phyloP scores from a whole-genome alignment of 140 eudicot species.

The Cichorium intybus region DNA sequence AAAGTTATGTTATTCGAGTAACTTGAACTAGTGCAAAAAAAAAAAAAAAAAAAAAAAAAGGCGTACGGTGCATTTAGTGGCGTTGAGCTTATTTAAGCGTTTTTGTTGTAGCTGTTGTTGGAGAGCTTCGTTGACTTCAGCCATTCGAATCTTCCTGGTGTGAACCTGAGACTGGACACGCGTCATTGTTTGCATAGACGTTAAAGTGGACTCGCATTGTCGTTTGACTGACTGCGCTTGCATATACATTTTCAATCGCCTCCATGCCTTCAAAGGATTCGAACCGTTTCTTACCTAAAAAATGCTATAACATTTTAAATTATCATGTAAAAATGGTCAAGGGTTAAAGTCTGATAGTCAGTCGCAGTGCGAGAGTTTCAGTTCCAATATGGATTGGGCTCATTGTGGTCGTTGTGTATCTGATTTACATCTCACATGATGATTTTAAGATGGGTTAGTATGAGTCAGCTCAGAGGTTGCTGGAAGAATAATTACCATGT shows the following conservation, averaged over 20 bases:
- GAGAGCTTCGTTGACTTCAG: conserved; percentile 57
- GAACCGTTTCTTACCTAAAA: conserved; percentile 71
- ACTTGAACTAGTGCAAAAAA: neutral
- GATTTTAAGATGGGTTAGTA: neutral
- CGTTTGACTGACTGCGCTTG: conserved; percentile 64
- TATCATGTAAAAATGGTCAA: neutral
- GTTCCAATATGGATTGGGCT: neutral
- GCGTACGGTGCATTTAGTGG: conserved; percentile 23
- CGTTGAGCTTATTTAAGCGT: conserved; percentile 39
- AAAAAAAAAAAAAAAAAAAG: neutral
- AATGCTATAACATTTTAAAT: conserved; percentile 9
- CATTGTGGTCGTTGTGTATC: neutral
- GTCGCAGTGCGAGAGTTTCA: neutral
- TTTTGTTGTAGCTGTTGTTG: conserved; percentile 52
- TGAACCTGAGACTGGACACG: conserved; percentile 67
- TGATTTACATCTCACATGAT: neutral
- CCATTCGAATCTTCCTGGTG: conserved; percentile 45
- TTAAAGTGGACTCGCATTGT: conserved; percentile 49
- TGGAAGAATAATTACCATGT: conserved; percentile 40
- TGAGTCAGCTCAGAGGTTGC: too few species aligned
- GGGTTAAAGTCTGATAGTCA: neutral
- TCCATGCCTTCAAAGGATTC: conserved; percentile 53
- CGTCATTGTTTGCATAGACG: conserved; percentile 54
- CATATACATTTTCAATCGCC: conserved; percentile 52
- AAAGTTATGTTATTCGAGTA: neutral